Evolutionary conservation across 495 filamentous ascomycete genomes (phyloP), one percentile per base, ranked within the genome.

Genomic region (Xylaria intraflava): DNA sequence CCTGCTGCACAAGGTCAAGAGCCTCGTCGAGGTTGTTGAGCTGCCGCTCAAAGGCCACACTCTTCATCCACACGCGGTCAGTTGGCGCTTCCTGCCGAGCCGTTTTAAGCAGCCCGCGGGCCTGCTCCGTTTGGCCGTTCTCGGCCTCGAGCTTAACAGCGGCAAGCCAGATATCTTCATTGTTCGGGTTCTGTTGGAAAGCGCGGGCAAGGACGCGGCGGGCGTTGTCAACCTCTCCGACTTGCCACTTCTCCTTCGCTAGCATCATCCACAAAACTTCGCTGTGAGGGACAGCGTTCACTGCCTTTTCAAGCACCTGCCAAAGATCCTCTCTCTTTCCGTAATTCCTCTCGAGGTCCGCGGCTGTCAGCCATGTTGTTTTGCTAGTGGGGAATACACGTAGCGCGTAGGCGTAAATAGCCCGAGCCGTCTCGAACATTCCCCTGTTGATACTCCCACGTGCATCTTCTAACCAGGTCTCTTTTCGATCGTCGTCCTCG

Each of bases 191-290:
- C 64, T 95, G 88, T 47, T 89, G 84, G 77, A 97, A 97, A 1
- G 93, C 91, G 55, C 81, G 80, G 0, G 81, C 90, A 8, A 97
- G 81, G 4, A 96, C 89, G 45, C 76, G 73, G 36, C 93, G 80
- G 0, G 93, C 90, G 53, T 88, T 90, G 60, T 95, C 83, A 45
- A 91, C 83, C 43, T 92, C 85, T 48, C 87, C 88, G 9, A 85
- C 78, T 62, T 89, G 83, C 87, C 88, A 90, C 60, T 93, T 95
- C 68, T 95, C 91, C 64, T 90, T 90, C 6, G 90, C 91, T 36
- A 95, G 85, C 73, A 92, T 88, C 76, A 97, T 83, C 93, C 93
- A 99, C 38, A 97, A 77, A n/a, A 86, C 81, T 65, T 95, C 93
- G 58, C 81, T 84, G 51, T 89, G 83, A 2, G 90, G 92, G 53